phyloP scores from a whole-genome alignment of 1,284 basidiomycete genomes.

The Mycosarcoma mackinlayi region DNA sequence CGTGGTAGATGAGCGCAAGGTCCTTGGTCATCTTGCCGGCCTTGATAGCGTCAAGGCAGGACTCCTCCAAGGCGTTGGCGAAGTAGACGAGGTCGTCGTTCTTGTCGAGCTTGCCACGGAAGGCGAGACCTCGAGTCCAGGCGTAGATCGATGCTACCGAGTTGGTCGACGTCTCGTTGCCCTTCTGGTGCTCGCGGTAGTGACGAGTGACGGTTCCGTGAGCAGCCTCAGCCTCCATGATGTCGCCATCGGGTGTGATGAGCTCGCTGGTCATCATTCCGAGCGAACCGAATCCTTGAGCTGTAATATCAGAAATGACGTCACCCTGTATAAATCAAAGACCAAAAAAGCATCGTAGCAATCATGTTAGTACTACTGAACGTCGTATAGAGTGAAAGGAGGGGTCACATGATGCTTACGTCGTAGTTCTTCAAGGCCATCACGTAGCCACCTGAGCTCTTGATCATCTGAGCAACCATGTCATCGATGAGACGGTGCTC shows the following conservation, averaged over 20 bases:
- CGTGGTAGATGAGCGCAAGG: conserved; percentile 92
- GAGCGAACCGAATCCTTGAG: conserved; percentile 84
- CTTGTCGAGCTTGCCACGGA: conserved; percentile 90
- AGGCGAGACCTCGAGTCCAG: conserved; percentile 89
- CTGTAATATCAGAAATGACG: conserved; percentile 55
- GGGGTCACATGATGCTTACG: conserved; percentile 23
- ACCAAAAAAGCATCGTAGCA: background rate
- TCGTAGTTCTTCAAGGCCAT: conserved; percentile 76
- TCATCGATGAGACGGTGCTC: conserved; percentile 84
- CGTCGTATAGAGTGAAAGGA: background rate
- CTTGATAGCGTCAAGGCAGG: conserved; percentile 90
- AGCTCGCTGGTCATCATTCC: conserved; percentile 99
- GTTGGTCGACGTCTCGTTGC: conserved; percentile 89
- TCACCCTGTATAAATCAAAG: conserved; percentile 21
- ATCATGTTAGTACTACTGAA: background rate
- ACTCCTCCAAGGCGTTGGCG: conserved; percentile 84
- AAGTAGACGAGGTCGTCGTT: conserved; percentile 82
- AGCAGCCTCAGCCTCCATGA: conserved; percentile 76
- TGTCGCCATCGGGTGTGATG: conserved; percentile 91
- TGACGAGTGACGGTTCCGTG: conserved; percentile 84
- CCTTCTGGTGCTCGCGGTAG: conserved; percentile 95
- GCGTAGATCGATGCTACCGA: conserved; percentile 98
- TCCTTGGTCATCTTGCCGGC: conserved; percentile 92
- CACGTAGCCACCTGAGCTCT: conserved; percentile 94
- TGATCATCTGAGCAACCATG: conserved; percentile 90